These are phyloP conservation scores for Saururus chinensis DNA, from an alignment of 164 flowering plant genomes.

Conservation along the genomic window DNA sequence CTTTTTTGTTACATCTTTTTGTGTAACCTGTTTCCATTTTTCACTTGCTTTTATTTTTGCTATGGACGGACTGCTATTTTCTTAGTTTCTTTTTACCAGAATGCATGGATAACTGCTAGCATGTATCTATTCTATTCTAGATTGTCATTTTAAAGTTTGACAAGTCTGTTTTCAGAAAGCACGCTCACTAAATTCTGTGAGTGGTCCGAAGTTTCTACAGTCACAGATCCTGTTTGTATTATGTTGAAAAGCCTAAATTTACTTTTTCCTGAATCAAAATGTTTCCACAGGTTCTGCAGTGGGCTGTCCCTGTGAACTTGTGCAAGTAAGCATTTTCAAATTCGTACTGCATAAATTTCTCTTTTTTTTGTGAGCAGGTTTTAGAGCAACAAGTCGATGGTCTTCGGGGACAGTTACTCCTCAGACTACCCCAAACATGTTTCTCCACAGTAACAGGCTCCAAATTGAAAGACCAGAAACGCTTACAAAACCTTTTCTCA, in stretches of 20 bases:
- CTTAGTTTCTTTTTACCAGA: no score
- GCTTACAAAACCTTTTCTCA: constrained; percentile 15
- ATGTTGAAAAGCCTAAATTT: background rate
- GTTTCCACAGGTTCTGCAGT: background rate
- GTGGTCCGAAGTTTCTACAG: no score
- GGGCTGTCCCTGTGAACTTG: background rate
- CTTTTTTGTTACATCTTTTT: no score
- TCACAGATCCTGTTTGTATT: no score
- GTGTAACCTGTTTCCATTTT: no score
- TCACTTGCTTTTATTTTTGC: no score
- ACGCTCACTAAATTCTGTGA: no score
- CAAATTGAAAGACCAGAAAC: constrained; percentile 10
- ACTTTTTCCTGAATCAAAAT: background rate
- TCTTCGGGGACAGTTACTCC: constrained; percentile 18
- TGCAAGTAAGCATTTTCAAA: background rate
- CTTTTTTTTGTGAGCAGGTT: constrained; percentile 26
- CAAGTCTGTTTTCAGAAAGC: no score
- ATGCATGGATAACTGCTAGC: no score
- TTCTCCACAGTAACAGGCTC: constrained; percentile 24
- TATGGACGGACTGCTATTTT: no score
- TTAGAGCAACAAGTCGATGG: constrained; percentile 10
- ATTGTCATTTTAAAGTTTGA: no score
- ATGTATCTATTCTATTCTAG: no score
- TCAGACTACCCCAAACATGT: constrained; percentile 16
- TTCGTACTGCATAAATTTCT: background rate